Evolutionary conservation across 495 filamentous ascomycete species (phyloP), one percentile per base, ranked within the genome.

Genomic region (Collariella sp.): DNA sequence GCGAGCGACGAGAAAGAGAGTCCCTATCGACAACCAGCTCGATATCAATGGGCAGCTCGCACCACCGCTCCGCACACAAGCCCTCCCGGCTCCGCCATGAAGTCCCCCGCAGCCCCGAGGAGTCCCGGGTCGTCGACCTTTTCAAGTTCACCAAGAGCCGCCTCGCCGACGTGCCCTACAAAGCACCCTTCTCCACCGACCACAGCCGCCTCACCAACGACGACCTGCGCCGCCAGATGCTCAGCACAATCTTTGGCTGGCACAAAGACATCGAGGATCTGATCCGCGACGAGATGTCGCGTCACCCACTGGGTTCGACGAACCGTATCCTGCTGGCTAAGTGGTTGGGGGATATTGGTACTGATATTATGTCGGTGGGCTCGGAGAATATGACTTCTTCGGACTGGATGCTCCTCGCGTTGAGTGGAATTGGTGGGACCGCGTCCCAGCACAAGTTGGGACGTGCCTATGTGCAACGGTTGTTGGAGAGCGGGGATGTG

Each of bases 351-450:
- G 89, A 96, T 50, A 82, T 87, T 15, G 83, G 86, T 57, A 79
- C 84, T 5, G 88, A 93, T 62, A 79, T 87, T 47, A 87, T 94
- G 85, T 79, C 83, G n/a, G 76, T 83, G 38, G 80, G 80, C 31
- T 81, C 88, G 0, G 86, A 94, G 47, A 84, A 87, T 24, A 87
- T 89, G 73, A 90, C 89, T 36, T 85, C 86, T 1, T 85, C 84
- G 1, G 94, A 96, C 67, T 98, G 93, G 94, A 95, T 98, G 90
- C 76, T 97, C 55, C 74, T 98, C 6, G 93, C 93, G 13, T 73
- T 98, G 47, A 97, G 88, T 63, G 84, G 86, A 26, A 95, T 97
- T 76, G 80, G 81, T 47, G 82, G 85, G 1, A 77, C 85, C 51
- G 81, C 83, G 12, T 89, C 89, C 6, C 87, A 91, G 60, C 87